These are phyloP conservation scores for Teratosphaeriaceae sp. DNA, from an alignment of 2,329 filamentous ascomycete species.

Conservation along the genomic window DNA sequence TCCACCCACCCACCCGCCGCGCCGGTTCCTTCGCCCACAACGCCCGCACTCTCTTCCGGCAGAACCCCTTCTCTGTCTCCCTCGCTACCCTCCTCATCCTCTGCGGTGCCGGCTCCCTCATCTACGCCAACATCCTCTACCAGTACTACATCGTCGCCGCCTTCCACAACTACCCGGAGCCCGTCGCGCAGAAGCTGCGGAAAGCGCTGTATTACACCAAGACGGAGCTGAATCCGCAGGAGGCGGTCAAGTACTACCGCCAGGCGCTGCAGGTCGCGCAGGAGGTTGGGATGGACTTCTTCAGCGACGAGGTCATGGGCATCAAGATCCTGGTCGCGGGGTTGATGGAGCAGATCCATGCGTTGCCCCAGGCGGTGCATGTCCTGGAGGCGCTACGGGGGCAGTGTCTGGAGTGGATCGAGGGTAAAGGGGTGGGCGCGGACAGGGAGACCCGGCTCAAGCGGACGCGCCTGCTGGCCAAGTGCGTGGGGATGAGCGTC, in stretches of 20 bases:
- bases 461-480: conserved; percentile 61
- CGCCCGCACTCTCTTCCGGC: conserved; percentile 28
- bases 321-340: conserved; percentile 75
- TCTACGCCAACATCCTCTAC: conserved; percentile 43
- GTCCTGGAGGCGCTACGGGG: conserved; percentile 69
- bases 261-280: conserved; percentile 68
- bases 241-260: conserved; percentile 77
- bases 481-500: conserved; percentile 67
- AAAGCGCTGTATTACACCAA: conserved; percentile 84
- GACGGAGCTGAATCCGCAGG: conserved; percentile 63
- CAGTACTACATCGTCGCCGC: conserved; percentile 40
- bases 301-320: conserved; percentile 84
- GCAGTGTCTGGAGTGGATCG: conserved; percentile 51
- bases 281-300: conserved; percentile 73
- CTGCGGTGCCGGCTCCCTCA: conserved; percentile 31
- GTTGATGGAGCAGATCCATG: conserved; percentile 71
- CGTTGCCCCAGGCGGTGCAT: conserved; percentile 63
- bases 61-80: conserved; percentile 35
- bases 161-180: conserved; percentile 57
- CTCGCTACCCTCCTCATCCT: conserved; percentile 29
- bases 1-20: conserved; percentile 10
- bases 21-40: conserved; percentile 20
- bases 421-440: conserved; percentile 28
- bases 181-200: conserved; percentile 70
- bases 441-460: conserved; percentile 41